phyloP scores from a whole-genome alignment of 2,329 filamentous ascomycete species.

The Metarhizium rileyi region DNA sequence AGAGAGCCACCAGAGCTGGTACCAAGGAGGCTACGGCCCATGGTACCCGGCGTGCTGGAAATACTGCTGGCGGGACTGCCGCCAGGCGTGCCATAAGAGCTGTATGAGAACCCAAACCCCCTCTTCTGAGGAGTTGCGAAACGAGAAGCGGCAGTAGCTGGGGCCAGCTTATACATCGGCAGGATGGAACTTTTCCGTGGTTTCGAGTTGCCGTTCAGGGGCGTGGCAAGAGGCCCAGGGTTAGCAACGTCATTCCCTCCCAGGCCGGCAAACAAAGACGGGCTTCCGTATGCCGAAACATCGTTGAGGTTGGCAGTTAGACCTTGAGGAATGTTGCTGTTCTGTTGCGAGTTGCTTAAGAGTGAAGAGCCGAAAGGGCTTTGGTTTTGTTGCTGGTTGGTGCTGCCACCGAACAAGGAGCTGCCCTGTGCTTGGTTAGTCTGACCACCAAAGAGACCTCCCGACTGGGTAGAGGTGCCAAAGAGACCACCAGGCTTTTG shows the following conservation, averaged over 20 bases:
- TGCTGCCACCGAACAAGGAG: constrained; percentile 35
- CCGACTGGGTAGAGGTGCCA: constrained; percentile 33
- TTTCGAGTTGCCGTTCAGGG: constrained; percentile 66
- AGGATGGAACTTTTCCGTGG: constrained; percentile 70
- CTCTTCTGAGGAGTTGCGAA: constrained; percentile 77
- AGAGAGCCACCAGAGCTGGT: constrained; percentile 63
- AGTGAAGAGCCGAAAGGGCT: constrained; percentile 41
- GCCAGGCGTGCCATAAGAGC: constrained; percentile 75
- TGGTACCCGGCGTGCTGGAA: constrained; percentile 55
- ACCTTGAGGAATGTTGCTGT: constrained; percentile 45
- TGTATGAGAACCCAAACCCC: constrained; percentile 88
- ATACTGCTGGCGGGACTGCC: constrained; percentile 56
- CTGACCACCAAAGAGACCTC: constrained; percentile 45
- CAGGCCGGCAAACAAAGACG: constrained; percentile 73
- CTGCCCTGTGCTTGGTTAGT: constrained; percentile 34
- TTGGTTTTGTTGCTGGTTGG: constrained; percentile 40
- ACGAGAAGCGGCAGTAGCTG: constrained; percentile 61
- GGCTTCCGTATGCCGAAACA: constrained; percentile 80
- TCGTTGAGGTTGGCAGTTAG: constrained; percentile 75
- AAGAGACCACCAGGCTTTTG: constrained; percentile 42
- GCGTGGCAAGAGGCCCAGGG: constrained; percentile 85
- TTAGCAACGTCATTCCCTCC: constrained; percentile 53
- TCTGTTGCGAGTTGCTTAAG: constrained; percentile 44
- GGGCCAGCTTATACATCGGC: constrained; percentile 80
- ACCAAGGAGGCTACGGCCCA: constrained; percentile 55